Conservation (phyloP, 306 rosid species). For the barrel medic (Medicago truncatula) region DNA sequence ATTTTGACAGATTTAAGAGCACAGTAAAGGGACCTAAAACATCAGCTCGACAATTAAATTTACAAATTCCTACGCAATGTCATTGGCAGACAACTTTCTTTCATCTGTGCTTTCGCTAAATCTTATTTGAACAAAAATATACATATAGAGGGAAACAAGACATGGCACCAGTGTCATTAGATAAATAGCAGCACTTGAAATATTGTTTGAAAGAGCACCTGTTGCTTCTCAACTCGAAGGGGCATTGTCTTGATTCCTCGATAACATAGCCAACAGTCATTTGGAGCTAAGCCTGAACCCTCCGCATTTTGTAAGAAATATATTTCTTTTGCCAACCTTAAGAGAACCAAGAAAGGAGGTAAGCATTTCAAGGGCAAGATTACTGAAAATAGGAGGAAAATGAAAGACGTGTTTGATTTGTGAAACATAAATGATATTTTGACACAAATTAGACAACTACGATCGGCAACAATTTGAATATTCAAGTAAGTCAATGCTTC, state of each 20-base stretch:
- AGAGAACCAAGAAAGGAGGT: slow-evolving; percentile 34
- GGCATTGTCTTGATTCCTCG: slow-evolving; percentile 93
- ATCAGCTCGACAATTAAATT: slow-evolving; percentile 7
- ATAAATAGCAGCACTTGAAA: slow-evolving; percentile 32
- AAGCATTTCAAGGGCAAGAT: neutral
- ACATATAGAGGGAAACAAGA: slow-evolving; percentile 18
- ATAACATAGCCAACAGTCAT: slow-evolving; percentile 88
- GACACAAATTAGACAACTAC: neutral
- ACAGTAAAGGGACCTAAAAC: neutral
- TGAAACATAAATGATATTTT: neutral
- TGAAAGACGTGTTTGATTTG: neutral
- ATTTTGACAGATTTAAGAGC: slow-evolving; percentile 24
- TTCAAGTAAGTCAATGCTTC: neutral
- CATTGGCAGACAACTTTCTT: neutral
- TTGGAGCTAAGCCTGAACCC: slow-evolving; percentile 94
- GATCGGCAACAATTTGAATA: neutral
- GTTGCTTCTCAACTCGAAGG: slow-evolving; percentile 90
- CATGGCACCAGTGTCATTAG: slow-evolving; percentile 10
- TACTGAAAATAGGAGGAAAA: neutral
- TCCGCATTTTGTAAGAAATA: slow-evolving; percentile 89
- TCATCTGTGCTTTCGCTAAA: neutral
- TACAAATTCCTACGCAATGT: neutral
- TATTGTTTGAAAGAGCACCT: slow-evolving; percentile 61
- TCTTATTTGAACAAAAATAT: slow-evolving; percentile 12
- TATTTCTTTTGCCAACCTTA: slow-evolving; percentile 82